Evolutionary conservation across 1,284 basidiomycete genomes (phyloP), one percentile per base, ranked within the genome.

Genomic region (Xanthoconium separans): DNA sequence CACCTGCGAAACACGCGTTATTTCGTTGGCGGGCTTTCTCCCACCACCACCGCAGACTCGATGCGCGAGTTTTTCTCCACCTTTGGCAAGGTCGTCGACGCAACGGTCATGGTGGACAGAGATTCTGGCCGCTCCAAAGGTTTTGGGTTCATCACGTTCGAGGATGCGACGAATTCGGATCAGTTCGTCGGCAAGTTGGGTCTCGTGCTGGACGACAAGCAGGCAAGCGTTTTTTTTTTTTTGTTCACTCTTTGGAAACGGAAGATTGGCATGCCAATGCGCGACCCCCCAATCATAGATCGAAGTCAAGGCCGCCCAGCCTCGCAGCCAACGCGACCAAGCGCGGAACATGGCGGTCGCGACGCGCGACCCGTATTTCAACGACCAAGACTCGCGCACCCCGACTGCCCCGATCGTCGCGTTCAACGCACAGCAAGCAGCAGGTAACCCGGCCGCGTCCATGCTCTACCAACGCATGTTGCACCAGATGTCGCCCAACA

Each of bases 131-230:
- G 93, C n/a, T 91, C 89, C 29, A 93, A 96, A 66, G 94, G 95
- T 2, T 97, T 95, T 61, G 94, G 94, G 1, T 97, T 97, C 64
- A 87, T 96, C 31, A 96, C 93, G 0, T 96, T 94, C 69, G 87
- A 92, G 65, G 90, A 93, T 57, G 81, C 85, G 27, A 77, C 74
- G 37, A 84, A 85, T 57, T 84, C 89, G 13, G 85, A 90, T 40
- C 82, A 84, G 55, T 78, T 90, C 11, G 83, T 93, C 55, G 84
- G 83, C 6, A 83, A 87, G 63, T 71, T 81, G 27, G 85, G 85
- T 20, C 76, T 92, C 33, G 76, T 87, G 41, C 70, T 93, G 44
- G 91, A 93, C 59, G 91, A 91, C 50, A 91, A 92, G 65, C 79
- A 87, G 79, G 90, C 87, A 53, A 51, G 71, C 64, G 9, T 3